Percentiles rank a stretch among this genome's conserved stretches.
phyloP scores from a whole-genome alignment of 306 rosid species.

The Lablab purpureus region DNA sequence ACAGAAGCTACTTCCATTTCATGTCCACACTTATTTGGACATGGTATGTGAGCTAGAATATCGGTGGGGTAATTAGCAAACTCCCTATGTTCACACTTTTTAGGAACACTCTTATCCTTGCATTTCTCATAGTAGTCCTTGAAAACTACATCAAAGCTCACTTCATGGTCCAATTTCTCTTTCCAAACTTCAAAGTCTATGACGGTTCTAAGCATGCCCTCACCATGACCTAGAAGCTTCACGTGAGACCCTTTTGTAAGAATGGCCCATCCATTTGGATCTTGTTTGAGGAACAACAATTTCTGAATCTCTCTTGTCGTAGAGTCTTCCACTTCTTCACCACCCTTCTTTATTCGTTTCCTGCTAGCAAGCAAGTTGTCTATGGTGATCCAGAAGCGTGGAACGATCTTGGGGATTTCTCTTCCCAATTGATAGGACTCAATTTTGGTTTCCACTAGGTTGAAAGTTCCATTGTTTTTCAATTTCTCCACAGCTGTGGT shows the following conservation, averaged over 20 bases:
- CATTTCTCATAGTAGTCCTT: constrained; percentile 20
- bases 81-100: constrained; percentile 33
- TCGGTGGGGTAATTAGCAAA: constrained; percentile 38
- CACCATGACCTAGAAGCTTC: constrained; percentile 38
- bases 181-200: constrained; percentile 19
- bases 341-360: not conserved
- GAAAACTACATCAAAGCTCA: constrained; percentile 35
- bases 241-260: constrained; percentile 34
- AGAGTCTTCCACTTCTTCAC: not conserved
- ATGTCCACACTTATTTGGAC: constrained; percentile 35
- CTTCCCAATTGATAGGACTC: constrained; percentile 34
- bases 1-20: constrained; percentile 41
- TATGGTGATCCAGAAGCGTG: constrained; percentile 38
- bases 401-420: not conserved
- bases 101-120: not conserved
- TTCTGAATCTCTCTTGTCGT: constrained; percentile 26
- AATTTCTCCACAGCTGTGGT: constrained; percentile 15
- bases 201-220: not conserved
- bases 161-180: not conserved
- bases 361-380: constrained; percentile 38
- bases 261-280: constrained; percentile 40
- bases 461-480: constrained; percentile 7
- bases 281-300: constrained; percentile 37
- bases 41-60: constrained; percentile 35
- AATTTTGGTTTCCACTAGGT: constrained; percentile 26